A percentile compares a stretch with the other conserved stretches of the same genome.
These are phyloP conservation scores for Yamadazyma laniorum DNA, from an alignment of 805 yeast species.

Conservation along the genomic window DNA sequence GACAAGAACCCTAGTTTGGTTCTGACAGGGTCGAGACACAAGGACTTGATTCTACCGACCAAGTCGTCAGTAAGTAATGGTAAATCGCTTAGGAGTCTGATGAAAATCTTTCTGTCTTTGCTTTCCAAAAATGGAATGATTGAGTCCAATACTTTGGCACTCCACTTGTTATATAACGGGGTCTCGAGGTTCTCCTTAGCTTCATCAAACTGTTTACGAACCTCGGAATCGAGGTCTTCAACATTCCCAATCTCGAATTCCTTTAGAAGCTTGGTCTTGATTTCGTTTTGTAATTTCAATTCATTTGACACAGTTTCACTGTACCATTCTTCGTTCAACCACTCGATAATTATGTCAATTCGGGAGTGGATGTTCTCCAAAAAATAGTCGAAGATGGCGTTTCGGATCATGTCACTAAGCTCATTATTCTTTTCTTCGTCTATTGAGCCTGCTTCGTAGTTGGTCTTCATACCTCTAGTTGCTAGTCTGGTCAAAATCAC, in stretches of 20 bases:
- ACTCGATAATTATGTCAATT: conserved; percentile 75
- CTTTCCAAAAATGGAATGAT: conserved; percentile 83
- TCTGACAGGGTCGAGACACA: conserved; percentile 85
- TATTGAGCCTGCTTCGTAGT: conserved; percentile 14
- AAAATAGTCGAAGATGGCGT: conserved; percentile 68
- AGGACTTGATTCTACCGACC: conserved; percentile 62
- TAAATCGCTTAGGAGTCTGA: conserved; percentile 81
- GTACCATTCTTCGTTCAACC: conserved; percentile 97
- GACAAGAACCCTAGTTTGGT: conserved; percentile 78
- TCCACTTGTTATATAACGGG: conserved; percentile 65
- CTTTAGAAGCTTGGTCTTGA: conserved; percentile 19
- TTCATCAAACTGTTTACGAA: conserved; percentile 17
- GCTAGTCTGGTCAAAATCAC: conserved; percentile 71
- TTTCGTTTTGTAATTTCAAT: conserved; percentile 20
- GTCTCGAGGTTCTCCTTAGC: conserved; percentile 24
- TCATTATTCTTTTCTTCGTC: conserved; percentile 32
- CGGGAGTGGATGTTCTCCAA: conserved; percentile 69
- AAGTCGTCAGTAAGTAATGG: conserved; percentile 69
- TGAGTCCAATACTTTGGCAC: conserved; percentile 68
- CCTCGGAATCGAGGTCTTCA: conserved; percentile 19
- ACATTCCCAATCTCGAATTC: conserved; percentile 20
- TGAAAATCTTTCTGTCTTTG: conserved; percentile 73
- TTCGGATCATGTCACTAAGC: conserved; percentile 62
- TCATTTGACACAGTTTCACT: conserved; percentile 48
- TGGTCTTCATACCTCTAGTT: conserved; percentile 65